Conservation (phyloP, 2,329 filamentous ascomycete species). For the Blastomyces parvus region DNA sequence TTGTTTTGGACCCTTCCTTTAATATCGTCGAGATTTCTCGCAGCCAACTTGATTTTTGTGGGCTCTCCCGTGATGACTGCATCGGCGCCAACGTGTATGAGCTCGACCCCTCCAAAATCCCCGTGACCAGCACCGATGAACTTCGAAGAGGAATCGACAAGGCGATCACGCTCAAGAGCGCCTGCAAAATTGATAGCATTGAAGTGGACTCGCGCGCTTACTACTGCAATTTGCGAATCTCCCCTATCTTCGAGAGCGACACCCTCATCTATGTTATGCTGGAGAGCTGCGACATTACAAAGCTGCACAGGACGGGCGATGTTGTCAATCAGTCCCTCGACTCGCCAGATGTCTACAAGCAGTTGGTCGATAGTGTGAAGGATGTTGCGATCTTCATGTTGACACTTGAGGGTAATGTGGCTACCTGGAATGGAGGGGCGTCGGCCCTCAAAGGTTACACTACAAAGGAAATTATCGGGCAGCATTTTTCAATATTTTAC, state of each 20-base stretch:
- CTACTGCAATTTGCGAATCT: conserved; percentile 30
- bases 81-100: conserved; percentile 33
- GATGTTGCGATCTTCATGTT: conserved; percentile 57
- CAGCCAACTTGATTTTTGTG: conserved; percentile 32
- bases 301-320: conserved; percentile 17
- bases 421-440: conserved; percentile 51
- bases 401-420: conserved; percentile 46
- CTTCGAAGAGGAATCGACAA: conserved; percentile 30
- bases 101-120: conserved; percentile 27
- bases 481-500: conserved; percentile 52
- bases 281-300: conserved; percentile 33
- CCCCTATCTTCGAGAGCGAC: conserved; percentile 36
- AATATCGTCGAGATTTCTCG: conserved; percentile 37
- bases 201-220: conserved; percentile 16
- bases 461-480: conserved; percentile 46
- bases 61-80: conserved; percentile 26
- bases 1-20: conserved; percentile 31
- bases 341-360: conserved; percentile 48
- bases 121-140: conserved; percentile 28
- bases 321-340: conserved; percentile 36
- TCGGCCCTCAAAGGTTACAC: conserved; percentile 48
- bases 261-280: conserved; percentile 35
- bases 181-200: conserved; percentile 29
- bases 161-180: conserved; percentile 29
- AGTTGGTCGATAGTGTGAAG: conserved; percentile 52